phyloP scores from a whole-genome alignment of 495 filamentous ascomycete species.

The Penicillium nucicola region DNA sequence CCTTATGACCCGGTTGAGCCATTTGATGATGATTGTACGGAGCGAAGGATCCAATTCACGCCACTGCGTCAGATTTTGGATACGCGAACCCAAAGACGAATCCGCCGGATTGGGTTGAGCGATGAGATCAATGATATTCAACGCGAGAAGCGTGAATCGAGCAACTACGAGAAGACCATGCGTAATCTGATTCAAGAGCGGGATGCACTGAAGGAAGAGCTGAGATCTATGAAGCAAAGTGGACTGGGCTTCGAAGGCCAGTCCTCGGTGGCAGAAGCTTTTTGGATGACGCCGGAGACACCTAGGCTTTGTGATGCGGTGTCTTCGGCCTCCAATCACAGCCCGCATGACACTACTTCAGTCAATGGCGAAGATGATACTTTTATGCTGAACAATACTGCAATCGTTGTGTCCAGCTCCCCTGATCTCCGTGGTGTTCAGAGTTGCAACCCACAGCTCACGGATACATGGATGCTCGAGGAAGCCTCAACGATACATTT shows the following conservation, averaged over 20 bases:
- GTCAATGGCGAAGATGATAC: constrained; percentile 23
- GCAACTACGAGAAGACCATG: constrained; percentile 50
- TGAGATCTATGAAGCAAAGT: constrained; percentile 41
- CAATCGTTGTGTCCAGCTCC: constrained; percentile 33
- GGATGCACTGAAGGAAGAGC: constrained; percentile 49
- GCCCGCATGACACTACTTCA: background rate
- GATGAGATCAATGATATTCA: constrained; percentile 70
- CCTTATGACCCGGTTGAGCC: constrained; percentile 28
- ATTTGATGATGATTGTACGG: constrained; percentile 23
- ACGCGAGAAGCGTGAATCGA: constrained; percentile 49
- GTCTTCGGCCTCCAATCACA: constrained; percentile 9
- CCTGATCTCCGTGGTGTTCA: constrained; percentile 27
- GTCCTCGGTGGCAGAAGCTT: constrained; percentile 17
- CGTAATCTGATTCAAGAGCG: constrained; percentile 33
- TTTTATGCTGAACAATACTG: constrained; percentile 32
- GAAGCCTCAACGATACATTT: background rate
- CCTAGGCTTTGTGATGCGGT: constrained; percentile 15
- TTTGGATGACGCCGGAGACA: constrained; percentile 21
- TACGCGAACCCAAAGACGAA: constrained; percentile 64
- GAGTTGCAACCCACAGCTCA: constrained; percentile 1
- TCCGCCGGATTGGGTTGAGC: constrained; percentile 68
- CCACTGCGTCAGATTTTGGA: constrained; percentile 70
- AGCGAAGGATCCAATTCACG: constrained; percentile 54
- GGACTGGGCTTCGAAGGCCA: constrained; percentile 22
- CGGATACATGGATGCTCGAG: constrained; percentile 19